phyloP scores from a whole-genome alignment of 768 basidiomycete genomes.

The Hydnomerulius pinastri region DNA sequence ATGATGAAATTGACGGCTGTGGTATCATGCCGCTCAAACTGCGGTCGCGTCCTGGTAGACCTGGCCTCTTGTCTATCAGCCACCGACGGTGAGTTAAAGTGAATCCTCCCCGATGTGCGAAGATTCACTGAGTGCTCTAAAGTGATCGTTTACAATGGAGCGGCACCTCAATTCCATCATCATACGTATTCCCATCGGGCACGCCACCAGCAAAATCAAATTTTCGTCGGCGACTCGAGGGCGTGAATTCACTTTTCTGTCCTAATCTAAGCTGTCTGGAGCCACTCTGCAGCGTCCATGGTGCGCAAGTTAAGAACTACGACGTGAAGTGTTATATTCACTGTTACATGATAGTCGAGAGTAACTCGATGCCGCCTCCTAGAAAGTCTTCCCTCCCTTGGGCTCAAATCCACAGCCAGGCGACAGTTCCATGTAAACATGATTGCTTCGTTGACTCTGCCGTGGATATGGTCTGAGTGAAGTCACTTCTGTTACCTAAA shows the following conservation, averaged over 20 bases:
- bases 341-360: conserved; percentile 20
- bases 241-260: conserved; percentile 49
- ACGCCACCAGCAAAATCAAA: conserved; percentile 11
- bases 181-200: conserved; percentile 11
- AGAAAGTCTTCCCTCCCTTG: background rate
- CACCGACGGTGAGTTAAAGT: conserved; percentile 22
- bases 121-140: too few species aligned
- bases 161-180: conserved; percentile 24
- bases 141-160: conserved; percentile 36
- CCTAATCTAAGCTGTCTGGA: conserved; percentile 52
- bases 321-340: conserved; percentile 20
- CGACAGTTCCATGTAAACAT: conserved; percentile 24
- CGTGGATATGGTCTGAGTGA: conserved; percentile 14
- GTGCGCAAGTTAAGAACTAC: conserved; percentile 33
- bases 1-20: conserved; percentile 50
- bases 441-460: conserved; percentile 27
- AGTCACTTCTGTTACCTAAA: background rate
- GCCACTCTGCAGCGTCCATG: conserved; percentile 51
- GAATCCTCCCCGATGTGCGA: conserved; percentile 35
- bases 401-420: conserved; percentile 5
- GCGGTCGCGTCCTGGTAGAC: conserved; percentile 22
- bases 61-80: conserved; percentile 27
- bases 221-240: conserved; percentile 33
- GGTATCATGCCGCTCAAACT: conserved; percentile 45
- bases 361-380: conserved; percentile 15